phyloP scores from a whole-genome alignment of 106 monocot species.

The Allium sativum region DNA sequence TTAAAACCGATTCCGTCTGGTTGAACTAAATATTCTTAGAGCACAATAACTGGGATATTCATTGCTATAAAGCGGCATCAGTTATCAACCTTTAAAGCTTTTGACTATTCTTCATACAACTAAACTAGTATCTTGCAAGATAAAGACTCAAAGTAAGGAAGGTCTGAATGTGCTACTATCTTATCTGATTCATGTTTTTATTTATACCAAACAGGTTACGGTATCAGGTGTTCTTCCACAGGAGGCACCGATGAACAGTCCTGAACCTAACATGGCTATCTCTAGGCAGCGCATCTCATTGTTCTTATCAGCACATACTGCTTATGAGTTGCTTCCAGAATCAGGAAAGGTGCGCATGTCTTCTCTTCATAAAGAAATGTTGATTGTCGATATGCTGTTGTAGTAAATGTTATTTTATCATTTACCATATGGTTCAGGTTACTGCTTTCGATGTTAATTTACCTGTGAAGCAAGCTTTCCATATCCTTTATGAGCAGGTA shows the following conservation, averaged over 20 bases:
- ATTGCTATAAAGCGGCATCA: no score
- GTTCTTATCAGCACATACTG: conserved; percentile 39
- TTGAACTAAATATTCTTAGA: no score
- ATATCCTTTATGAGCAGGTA: conserved; percentile 17
- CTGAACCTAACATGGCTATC: conserved; percentile 35
- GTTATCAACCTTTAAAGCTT: no score
- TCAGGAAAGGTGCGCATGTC: conserved; percentile 50
- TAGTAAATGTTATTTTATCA: neutral
- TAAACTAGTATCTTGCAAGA: no score
- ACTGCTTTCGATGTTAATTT: conserved; percentile 22
- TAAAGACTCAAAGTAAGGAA: no score
- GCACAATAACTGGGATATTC: no score
- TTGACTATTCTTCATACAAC: no score
- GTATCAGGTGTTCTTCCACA: conserved; percentile 17
- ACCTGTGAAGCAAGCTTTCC: conserved; percentile 29
- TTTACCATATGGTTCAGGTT: conserved; percentile 7
- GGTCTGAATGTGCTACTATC: no score
- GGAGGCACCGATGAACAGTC: conserved; percentile 22
- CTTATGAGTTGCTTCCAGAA: conserved; percentile 67
- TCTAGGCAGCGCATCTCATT: conserved; percentile 41
- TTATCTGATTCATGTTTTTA: neutral
- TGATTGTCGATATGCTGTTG: neutral
- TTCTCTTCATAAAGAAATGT: neutral
- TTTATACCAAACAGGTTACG: conserved; percentile 24
- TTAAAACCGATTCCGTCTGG: no score